A percentile compares a stretch with the other conserved stretches of the same genome.
phyloP scores from a whole-genome alignment of 2,329 filamentous ascomycete genomes.

The Alternaria atra region DNA sequence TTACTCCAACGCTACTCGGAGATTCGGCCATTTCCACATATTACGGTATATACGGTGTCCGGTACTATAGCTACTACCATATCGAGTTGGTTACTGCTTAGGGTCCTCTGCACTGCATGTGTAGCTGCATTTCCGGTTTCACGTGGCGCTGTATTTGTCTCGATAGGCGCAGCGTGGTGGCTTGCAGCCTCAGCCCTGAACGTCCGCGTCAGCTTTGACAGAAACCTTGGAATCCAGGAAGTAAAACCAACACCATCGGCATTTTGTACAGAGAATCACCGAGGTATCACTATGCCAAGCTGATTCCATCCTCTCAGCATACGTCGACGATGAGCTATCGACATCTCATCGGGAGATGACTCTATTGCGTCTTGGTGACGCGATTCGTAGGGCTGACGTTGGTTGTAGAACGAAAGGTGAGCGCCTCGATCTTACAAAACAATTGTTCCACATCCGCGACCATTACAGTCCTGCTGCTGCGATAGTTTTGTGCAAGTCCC shows the following conservation, averaged over 20 bases:
- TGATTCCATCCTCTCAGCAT: constrained; percentile 1
- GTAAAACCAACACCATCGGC: constrained; percentile 9
- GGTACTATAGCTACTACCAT: neutral
- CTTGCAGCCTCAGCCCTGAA: neutral
- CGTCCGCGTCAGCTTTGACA: neutral
- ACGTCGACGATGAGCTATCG: neutral
- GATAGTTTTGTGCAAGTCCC: neutral
- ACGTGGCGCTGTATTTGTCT: constrained; percentile 1
- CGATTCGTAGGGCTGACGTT: neutral
- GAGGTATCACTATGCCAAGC: neutral
- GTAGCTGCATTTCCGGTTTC: neutral
- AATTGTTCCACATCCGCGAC: neutral
- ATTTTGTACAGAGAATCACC: neutral
- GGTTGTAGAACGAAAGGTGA: neutral
- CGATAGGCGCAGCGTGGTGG: constrained; percentile 1
- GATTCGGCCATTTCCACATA: neutral
- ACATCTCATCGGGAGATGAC: neutral
- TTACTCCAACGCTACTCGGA: neutral
- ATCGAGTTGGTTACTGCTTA: neutral
- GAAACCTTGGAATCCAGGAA: neutral
- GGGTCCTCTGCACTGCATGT: neutral
- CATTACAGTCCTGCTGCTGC: neutral
- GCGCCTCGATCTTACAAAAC: neutral
- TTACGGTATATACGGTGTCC: neutral
- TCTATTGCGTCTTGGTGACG: neutral